Percentiles rank a stretch among this genome's conserved stretches.
These are phyloP conservation scores for Aspergillus fumigatus DNA, from an alignment of 2,329 filamentous ascomycete species.

Conservation along the genomic window DNA sequence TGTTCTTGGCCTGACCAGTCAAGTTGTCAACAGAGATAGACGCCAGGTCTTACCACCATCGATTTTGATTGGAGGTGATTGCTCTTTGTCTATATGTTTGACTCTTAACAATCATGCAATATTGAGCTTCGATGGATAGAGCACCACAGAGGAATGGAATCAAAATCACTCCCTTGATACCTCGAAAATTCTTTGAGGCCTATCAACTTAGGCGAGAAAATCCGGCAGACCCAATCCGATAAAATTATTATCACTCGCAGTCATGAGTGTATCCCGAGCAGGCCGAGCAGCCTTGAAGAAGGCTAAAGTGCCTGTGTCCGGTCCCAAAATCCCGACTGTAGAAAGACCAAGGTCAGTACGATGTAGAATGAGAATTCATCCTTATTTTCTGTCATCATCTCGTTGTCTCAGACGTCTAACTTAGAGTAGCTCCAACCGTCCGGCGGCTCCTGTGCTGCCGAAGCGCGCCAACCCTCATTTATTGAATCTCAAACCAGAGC, in stretches of 20 bases:
- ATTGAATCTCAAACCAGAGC: constrained; percentile 16
- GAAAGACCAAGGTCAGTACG: constrained; percentile 18
- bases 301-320: constrained; percentile 17
- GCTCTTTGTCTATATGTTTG: neutral
- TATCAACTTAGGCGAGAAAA: too few relatives aligned
- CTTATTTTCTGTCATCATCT: neutral
- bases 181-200: neutral
- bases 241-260: neutral
- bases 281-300: constrained; percentile 19
- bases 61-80: neutral
- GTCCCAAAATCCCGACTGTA: constrained; percentile 8
- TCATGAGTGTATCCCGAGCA: constrained; percentile 25
- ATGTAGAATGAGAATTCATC: neutral
- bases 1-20: constrained; percentile 4
- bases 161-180: neutral
- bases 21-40: neutral
- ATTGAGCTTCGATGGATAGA: neutral
- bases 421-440: constrained; percentile 7
- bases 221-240: neutral
- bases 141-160: neutral
- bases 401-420: constrained; percentile 1
- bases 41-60: neutral
- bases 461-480: constrained; percentile 23
- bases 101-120: neutral
- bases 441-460: constrained; percentile 13